Conservation (phyloP, 225 moss, liverwort and hornwort species). For the Bryoerythrophyllum caledonicum region DNA sequence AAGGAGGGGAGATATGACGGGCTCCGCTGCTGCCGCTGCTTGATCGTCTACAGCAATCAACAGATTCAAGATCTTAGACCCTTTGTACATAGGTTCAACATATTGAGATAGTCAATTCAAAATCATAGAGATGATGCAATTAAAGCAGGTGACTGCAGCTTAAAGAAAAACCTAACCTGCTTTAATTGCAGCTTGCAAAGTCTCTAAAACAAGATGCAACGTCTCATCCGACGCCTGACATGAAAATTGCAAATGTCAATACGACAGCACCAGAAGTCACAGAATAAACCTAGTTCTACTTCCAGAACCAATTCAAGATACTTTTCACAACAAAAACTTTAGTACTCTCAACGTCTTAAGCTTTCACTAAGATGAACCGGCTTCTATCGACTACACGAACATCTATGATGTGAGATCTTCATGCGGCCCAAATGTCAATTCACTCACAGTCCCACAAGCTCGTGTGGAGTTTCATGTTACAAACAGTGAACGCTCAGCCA, state of each 20-base stretch:
- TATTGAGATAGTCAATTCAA: background rate
- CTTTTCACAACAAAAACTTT: background rate
- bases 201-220: constrained; percentile 86
- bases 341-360: background rate
- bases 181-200: constrained; percentile 79
- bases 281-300: constrained; percentile 6
- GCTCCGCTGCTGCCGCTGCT: constrained; percentile 68
- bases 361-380: background rate
- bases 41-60: constrained; percentile 57
- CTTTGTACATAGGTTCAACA: background rate
- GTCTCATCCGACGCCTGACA: constrained; percentile 89
- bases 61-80: constrained; percentile 19
- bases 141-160: too few relatives aligned
- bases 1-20: constrained; percentile 71
- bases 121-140: background rate
- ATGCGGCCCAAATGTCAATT: background rate
- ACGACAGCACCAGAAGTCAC: background rate
- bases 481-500: background rate
- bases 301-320: constrained; percentile 12
- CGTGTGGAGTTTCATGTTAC: background rate
- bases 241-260: constrained; percentile 15
- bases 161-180: constrained; percentile 51
- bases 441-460: constrained; percentile 4
- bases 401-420: background rate
- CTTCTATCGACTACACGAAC: background rate